Base-by-base conservation (phyloP, 495 filamentous ascomycete genomes). In the Venustampulla echinocandica region DNA sequence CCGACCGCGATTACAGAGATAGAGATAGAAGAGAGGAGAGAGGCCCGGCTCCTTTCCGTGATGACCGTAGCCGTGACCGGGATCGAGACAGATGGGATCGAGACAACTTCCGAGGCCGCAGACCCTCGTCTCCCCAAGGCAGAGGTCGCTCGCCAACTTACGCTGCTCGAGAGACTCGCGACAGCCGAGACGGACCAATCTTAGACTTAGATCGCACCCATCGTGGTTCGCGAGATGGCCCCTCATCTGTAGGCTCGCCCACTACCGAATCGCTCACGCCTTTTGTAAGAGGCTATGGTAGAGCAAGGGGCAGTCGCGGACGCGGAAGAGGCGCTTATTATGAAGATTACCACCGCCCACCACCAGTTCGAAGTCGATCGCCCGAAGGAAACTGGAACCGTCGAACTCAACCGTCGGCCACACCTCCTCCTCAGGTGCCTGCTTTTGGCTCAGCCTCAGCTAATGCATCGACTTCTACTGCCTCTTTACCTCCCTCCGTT, bases 351-450 rank as follows among this genome's bases (percentile, higher is more conserved):
- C 75, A 80, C 39, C 25, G 52, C 19, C 58, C 18, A 49, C 43
- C 4, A 22, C 46, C 10, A 35, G 48, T 30, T 35, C 47, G 39
- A 34, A 56, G 43, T 50, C 45, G 53, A 42, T 54, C 45, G 39
- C 51, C 35, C 23, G 54, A 54, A 23, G 56, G 62, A 15, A 62
- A 23, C 53, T 43, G 46, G 54, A 42, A 66, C 69, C 46, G 54
- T 35, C 36, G 54, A 30, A 47, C 50, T 13, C 50, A 47, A 30
- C 54, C 46, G 13, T 57, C 47, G 53, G 66, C 19, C 71, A 53
- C 84, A 17, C 81, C 87, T 10, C 87, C 86, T 14, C 84, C 85
- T n/a, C 81, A 85, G 24, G 87, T 90, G 2, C 87, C 87, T 14
- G 82, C 85, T 1, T 90, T 93, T 68, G 85, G 85, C 10, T 84